phyloP scores from a whole-genome alignment of 768 basidiomycete species.

The Phaeolepiota aurea region DNA sequence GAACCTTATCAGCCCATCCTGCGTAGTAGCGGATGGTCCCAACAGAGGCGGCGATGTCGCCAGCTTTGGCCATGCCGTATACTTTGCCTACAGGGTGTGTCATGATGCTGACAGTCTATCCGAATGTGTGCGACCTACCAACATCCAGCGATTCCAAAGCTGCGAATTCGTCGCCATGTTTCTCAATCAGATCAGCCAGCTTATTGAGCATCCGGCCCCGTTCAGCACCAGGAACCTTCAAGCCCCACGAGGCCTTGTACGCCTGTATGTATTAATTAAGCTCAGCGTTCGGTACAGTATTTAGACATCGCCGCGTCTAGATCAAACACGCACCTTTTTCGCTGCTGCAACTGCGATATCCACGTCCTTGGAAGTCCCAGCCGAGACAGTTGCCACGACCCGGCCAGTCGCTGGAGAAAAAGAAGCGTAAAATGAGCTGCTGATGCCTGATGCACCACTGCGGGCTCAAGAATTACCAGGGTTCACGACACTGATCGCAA shows the following conservation, averaged over 20 bases:
- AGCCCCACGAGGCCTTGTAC: constrained; percentile 59
- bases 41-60: constrained; percentile 41
- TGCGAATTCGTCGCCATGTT: constrained; percentile 53
- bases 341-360: constrained; percentile 56
- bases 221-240: constrained; percentile 41
- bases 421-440: background rate
- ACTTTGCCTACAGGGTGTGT: constrained; percentile 38
- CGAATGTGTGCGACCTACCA: constrained; percentile 27
- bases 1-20: constrained; percentile 85
- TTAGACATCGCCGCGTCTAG: background rate
- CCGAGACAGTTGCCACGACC: constrained; percentile 39
- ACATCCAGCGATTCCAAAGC: constrained; percentile 71
- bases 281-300: background rate
- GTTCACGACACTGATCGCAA: constrained; percentile 10
- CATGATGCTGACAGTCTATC: too few relatives aligned
- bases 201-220: constrained; percentile 53
- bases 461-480: constrained; percentile 33
- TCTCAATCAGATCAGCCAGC: constrained; percentile 58
- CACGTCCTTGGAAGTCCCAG: constrained; percentile 53
- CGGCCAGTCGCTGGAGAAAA: constrained; percentile 45
- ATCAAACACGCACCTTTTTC: constrained; percentile 25
- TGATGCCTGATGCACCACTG: constrained; percentile 11
- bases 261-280: constrained; percentile 12
- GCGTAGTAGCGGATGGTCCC: constrained; percentile 60
- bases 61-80: constrained; percentile 34